These are phyloP conservation scores for Coniochaeta prunicola DNA, from an alignment of 2,329 filamentous ascomycete genomes.

Conservation along the genomic window DNA sequence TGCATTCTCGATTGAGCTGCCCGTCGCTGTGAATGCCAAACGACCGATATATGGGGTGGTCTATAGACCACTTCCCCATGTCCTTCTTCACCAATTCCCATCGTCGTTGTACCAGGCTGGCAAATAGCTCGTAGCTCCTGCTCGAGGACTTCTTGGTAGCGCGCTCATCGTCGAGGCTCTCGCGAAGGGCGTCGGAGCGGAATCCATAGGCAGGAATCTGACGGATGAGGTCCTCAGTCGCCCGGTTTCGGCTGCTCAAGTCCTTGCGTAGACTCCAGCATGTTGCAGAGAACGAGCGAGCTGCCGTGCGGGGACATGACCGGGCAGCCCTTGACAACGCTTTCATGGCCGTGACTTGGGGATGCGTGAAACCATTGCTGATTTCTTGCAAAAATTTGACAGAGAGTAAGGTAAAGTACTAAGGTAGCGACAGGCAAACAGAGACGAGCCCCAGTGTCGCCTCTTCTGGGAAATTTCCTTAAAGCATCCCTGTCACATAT, in stretches of 20 bases:
- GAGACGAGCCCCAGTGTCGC: not conserved
- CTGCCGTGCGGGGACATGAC: constrained; percentile 10
- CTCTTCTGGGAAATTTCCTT: not conserved
- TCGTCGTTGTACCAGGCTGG: constrained; percentile 17
- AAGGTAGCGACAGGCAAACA: not conserved
- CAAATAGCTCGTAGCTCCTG: constrained; percentile 18
- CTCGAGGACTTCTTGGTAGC: not conserved
- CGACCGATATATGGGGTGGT: constrained; percentile 19
- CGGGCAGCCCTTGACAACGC: constrained; percentile 12
- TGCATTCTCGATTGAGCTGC: constrained; percentile 36
- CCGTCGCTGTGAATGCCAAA: constrained; percentile 29
- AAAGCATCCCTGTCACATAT: not conserved
- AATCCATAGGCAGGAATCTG: not conserved
- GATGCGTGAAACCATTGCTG: constrained; percentile 3
- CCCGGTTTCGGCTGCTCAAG: not conserved
- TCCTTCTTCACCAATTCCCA: constrained; percentile 26
- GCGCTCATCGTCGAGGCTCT: not conserved
- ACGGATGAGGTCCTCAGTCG: not conserved
- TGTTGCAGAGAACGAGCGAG: constrained; percentile 3
- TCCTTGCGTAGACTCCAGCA: not conserved
- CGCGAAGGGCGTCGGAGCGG: not conserved
- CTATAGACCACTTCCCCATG: constrained; percentile 16
- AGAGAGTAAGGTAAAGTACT: not conserved
- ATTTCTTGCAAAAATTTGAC: not conserved
- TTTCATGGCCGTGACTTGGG: constrained; percentile 15